Evolutionary conservation across 345 rosid species (phyloP).

Genomic region (Euphorbia lathyris): DNA sequence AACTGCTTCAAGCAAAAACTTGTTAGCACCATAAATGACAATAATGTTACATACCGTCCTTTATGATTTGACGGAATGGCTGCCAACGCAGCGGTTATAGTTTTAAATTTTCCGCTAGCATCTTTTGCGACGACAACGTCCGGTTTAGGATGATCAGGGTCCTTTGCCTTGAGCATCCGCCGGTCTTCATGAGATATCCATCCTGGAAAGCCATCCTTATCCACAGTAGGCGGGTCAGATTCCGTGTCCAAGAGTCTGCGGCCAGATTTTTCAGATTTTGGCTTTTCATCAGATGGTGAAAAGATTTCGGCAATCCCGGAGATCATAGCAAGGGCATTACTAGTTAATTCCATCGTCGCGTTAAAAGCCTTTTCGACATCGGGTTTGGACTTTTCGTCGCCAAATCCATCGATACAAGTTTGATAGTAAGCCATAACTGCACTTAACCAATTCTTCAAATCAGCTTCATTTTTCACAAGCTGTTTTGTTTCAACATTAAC

Average conservation of each 20-base stretch:
- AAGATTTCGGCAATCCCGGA: conserved; percentile 29
- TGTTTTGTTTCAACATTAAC: conserved; percentile 28
- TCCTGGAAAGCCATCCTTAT: conserved; percentile 38
- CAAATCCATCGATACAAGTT: conserved; percentile 75
- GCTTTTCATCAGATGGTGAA: conserved; percentile 12
- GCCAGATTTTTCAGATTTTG: conserved; percentile 8
- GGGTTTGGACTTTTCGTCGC: conserved; percentile 56
- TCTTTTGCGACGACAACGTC: conserved; percentile 71
- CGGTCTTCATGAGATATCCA: conserved; percentile 64
- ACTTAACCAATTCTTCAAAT: conserved; percentile 65
- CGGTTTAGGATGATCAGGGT: conserved; percentile 37
- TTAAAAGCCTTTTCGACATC: conserved; percentile 46
- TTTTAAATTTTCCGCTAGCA: conserved; percentile 71
- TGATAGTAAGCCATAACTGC: conserved; percentile 82
- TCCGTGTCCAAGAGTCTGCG: conserved; percentile 46
- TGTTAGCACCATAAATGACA: background rate
- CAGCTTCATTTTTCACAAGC: conserved; percentile 24
- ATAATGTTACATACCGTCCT: conserved; percentile 45
- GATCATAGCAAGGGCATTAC: conserved; percentile 72
- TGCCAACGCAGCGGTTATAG: conserved; percentile 56
- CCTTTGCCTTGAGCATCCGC: conserved; percentile 44
- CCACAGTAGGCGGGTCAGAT: conserved; percentile 3
- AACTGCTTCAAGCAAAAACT: background rate
- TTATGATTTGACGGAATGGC: conserved; percentile 53
- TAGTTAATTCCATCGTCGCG: conserved; percentile 47